Evolutionary conservation across 208 protist species (phyloP).

Genomic region (Wallacemonas sp.): DNA sequence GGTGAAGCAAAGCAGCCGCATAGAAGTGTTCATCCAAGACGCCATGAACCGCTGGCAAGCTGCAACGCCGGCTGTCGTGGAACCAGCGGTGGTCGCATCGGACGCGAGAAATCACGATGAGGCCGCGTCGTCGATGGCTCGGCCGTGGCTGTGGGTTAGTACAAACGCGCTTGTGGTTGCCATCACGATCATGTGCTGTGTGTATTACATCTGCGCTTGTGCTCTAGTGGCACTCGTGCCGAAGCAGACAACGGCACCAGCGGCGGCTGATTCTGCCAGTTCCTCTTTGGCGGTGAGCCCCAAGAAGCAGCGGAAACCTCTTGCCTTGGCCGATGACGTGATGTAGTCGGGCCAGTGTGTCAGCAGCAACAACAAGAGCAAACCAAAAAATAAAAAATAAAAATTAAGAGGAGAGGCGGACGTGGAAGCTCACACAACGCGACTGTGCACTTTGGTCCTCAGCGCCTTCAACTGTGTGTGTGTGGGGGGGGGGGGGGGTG

Average conservation of each 20-base stretch:
- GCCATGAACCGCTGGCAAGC: not conserved
- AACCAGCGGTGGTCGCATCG: not conserved
- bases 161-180: conserved; percentile 38
- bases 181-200: conserved; percentile 38
- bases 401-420: too few species aligned
- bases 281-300: too few species aligned
- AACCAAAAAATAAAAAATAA: too few species aligned
- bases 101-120: too few species aligned
- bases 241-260: conserved; percentile 5
- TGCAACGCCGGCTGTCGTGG: not conserved
- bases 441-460: too few species aligned
- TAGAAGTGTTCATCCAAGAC: not conserved
- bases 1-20: conserved; percentile 5
- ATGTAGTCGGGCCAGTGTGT: not conserved
- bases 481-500: too few species aligned
- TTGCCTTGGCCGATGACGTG: conserved; percentile 5
- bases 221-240: conserved; percentile 81
- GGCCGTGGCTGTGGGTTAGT: conserved; percentile 53
- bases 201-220: conserved; percentile 72
- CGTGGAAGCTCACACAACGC: too few species aligned
- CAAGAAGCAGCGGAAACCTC: conserved; percentile 12
- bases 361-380: not conserved
- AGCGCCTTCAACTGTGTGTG: too few species aligned
- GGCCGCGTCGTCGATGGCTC: too few species aligned
- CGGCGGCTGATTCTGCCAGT: not conserved